phyloP scores from a whole-genome alignment of 768 basidiomycete species.

The Tricholoma sp. region DNA sequence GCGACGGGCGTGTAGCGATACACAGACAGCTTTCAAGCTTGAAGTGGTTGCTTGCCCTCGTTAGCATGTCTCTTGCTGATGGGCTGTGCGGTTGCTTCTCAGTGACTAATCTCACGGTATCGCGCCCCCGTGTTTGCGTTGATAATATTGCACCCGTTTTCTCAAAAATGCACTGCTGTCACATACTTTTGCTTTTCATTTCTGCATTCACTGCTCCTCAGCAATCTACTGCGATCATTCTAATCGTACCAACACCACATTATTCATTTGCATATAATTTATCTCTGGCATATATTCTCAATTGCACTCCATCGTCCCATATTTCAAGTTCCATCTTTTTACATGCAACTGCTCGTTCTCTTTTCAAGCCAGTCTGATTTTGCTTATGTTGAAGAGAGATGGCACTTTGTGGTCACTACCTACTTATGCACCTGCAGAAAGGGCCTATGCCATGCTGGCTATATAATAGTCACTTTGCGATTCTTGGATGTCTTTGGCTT shows the following conservation, averaged over 20 bases:
- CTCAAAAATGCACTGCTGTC: constrained; percentile 30
- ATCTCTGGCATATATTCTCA: constrained; percentile 18
- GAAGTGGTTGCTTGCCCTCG: constrained; percentile 47
- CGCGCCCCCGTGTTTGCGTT: constrained; percentile 10
- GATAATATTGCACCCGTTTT: constrained; percentile 14
- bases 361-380: neutral
- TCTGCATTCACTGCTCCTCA: constrained; percentile 21
- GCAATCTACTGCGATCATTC: constrained; percentile 17
- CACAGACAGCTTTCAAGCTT: constrained; percentile 67
- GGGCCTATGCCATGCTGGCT: neutral
- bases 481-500: neutral
- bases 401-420: neutral
- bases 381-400: neutral
- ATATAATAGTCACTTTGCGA: neutral
- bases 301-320: constrained; percentile 5
- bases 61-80: constrained; percentile 16
- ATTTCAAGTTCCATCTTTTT: neutral
- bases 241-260: constrained; percentile 18
- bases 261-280: constrained; percentile 19
- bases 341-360: neutral
- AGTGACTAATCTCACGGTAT: constrained; percentile 10
- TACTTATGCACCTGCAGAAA: constrained; percentile 7
- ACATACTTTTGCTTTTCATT: constrained; percentile 27
- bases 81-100: neutral
- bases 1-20: constrained; percentile 68